Evolutionary conservation across 2,329 filamentous ascomycete species (phyloP).

Genomic region (Metarhizium guizhouense): DNA sequence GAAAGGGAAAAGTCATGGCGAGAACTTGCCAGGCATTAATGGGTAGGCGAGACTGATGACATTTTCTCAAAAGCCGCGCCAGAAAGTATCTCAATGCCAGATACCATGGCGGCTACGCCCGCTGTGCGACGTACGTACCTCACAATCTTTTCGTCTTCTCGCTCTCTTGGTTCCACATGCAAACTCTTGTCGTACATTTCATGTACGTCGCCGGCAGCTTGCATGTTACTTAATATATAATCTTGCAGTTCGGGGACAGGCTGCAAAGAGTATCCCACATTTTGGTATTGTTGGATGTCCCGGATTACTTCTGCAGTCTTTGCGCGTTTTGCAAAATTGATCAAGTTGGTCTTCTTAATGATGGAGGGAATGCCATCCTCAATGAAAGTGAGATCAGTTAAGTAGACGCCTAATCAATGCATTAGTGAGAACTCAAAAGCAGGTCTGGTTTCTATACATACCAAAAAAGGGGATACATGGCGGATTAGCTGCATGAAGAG

Average conservation of each 20-base stretch:
- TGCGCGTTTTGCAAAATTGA: slow-evolving; percentile 96
- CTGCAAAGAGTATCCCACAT: slow-evolving; percentile 88
- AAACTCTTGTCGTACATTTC: slow-evolving; percentile 99
- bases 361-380: slow-evolving; percentile 96
- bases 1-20: not conserved
- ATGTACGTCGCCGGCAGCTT: slow-evolving; percentile 88
- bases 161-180: slow-evolving; percentile 84
- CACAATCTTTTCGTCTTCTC: slow-evolving; percentile 99
- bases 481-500: slow-evolving; percentile 84
- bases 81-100: not conserved
- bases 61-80: not conserved
- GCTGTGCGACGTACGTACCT: slow-evolving; percentile 54
- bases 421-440: not conserved
- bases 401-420: slow-evolving; percentile 63
- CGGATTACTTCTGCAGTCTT: slow-evolving; percentile 98
- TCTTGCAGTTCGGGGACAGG: slow-evolving; percentile 88
- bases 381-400: slow-evolving; percentile 96
- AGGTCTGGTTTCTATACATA: slow-evolving; percentile 26
- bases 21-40: not conserved
- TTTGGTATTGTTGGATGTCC: slow-evolving; percentile 98
- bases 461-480: slow-evolving; percentile 98
- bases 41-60: not conserved
- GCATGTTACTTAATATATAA: slow-evolving; percentile 95
- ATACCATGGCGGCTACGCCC: slow-evolving; percentile 15
- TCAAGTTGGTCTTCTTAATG: slow-evolving; percentile 91